Evolutionary conservation across 352 stramenopile species (phyloP), one percentile per base, ranked within the genome.

Genomic region (Phytophthora sansomeana): DNA sequence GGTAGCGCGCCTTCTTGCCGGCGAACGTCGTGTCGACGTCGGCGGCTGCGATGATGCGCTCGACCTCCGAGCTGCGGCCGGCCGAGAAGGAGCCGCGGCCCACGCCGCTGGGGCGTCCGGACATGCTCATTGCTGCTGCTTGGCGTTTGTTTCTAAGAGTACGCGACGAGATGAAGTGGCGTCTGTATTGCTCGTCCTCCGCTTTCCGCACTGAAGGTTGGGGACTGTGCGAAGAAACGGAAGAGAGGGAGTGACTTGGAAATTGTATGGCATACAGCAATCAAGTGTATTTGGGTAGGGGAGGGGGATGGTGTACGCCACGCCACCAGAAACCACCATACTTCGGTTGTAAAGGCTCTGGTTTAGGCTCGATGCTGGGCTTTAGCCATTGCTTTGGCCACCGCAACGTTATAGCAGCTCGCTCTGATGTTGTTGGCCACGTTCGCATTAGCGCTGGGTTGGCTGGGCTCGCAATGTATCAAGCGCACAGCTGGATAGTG

Each of bases 11-110:
- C 52, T 91, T 92, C 74, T 91, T 91, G 69, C 85, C 85, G 10
- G 83, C 83, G 63, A 91, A 93, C 3, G 83, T 92, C 43, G 85
- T 91, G 73, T 91, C 85, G 16, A 93, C 83, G 41, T 93, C 85
- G 43, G 85, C 85, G 28, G 85, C 70, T 6, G 85, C 85, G 69
- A 93, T 90, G 69, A 93, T 93, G 44, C 85, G 85, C 77, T 93
- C 85, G 44, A 93, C 83, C 50, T 93, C 85, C 21, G 85, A 93
- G 77, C 68, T 89, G 55, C 85, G 80, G 6, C 67, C 69, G 38
- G 58, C 74, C 13, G 80, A 85, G 57, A 83, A 81, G 26, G 78
- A 83, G 53, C 80, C 60, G 51, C 77, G 65, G 11, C 71, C 59
- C 16, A 76, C 53, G 62, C 67, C 63, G 36, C 67, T 79, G 35